These are phyloP conservation scores for Phylloporus sp. DNA, from an alignment of 768 basidiomycete genomes.

Conservation along the genomic window DNA sequence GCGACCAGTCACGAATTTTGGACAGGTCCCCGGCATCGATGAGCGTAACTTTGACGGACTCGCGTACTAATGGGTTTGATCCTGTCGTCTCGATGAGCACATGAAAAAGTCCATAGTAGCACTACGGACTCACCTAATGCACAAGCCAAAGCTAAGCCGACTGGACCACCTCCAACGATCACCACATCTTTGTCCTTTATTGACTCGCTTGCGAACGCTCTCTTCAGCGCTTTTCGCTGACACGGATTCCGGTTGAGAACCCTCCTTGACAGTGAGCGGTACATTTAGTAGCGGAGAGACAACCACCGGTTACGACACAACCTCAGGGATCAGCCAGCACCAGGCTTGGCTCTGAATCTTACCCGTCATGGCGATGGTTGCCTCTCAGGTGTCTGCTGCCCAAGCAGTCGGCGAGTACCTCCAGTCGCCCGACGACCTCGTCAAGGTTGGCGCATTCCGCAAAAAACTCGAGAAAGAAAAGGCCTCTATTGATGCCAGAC, in stretches of 20 bases:
- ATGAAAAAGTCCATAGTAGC: background rate
- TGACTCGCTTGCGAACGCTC: slow-evolving; percentile 17
- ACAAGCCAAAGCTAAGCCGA: slow-evolving; percentile 83
- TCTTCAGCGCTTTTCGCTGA: slow-evolving; percentile 2
- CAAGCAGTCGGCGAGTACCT: slow-evolving; percentile 88
- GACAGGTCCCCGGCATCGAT: slow-evolving; percentile 80
- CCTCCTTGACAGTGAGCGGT: slow-evolving; percentile 6
- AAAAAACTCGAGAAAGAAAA: slow-evolving; percentile 98
- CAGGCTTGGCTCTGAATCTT: background rate
- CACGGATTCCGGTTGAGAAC: slow-evolving; percentile 1
- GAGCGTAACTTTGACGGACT: slow-evolving; percentile 60
- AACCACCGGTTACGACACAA: too few species aligned
- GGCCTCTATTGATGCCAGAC: slow-evolving; percentile 84
- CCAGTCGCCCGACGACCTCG: slow-evolving; percentile 90
- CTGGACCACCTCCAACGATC: slow-evolving; percentile 93
- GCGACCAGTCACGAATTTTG: slow-evolving; percentile 65
- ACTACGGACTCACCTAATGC: slow-evolving; percentile 61
- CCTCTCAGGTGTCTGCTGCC: slow-evolving; percentile 64
- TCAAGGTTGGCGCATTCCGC: slow-evolving; percentile 81
- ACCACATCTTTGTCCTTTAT: slow-evolving; percentile 75
- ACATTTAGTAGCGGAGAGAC: background rate
- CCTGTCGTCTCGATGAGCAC: slow-evolving; percentile 35
- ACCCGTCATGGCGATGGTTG: slow-evolving; percentile 39
- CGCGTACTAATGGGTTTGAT: slow-evolving; percentile 46
- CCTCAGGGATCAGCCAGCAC: too few species aligned